Evolutionary conservation across 805 yeast species (phyloP).

Genomic region (Nematodospora valgi): DNA sequence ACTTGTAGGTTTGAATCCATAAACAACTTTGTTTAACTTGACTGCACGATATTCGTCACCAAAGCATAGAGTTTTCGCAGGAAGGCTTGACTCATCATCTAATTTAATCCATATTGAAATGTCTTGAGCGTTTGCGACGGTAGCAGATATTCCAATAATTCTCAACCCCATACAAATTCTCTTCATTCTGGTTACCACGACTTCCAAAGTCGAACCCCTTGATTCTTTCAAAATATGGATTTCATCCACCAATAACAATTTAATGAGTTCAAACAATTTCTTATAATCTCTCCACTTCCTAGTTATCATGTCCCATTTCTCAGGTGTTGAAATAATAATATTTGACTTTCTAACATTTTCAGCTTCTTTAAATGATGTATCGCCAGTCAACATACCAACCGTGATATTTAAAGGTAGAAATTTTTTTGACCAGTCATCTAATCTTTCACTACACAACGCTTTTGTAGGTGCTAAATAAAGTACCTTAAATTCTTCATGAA

Average conservation of each 20-base stretch:
- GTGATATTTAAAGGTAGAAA: slow-evolving; percentile 36
- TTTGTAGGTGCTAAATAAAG: slow-evolving; percentile 61
- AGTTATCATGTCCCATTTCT: slow-evolving; percentile 59
- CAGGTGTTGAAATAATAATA: slow-evolving; percentile 58
- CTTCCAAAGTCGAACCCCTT: slow-evolving; percentile 27
- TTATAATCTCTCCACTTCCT: slow-evolving; percentile 46
- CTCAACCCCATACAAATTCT: slow-evolving; percentile 9
- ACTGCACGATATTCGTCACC: slow-evolving; percentile 50
- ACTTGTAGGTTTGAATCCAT: slow-evolving; percentile 36
- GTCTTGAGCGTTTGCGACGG: slow-evolving; percentile 50
- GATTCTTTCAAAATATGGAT: slow-evolving; percentile 24
- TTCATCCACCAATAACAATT: slow-evolving; percentile 24
- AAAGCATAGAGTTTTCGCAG: slow-evolving; percentile 38
- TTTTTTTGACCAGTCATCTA: slow-evolving; percentile 42
- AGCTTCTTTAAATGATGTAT: slow-evolving; percentile 43
- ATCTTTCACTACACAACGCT: slow-evolving; percentile 51
- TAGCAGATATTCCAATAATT: slow-evolving; percentile 38
- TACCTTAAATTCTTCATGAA: slow-evolving; percentile 22
- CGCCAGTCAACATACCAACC: slow-evolving; percentile 55
- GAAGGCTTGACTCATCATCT: slow-evolving; percentile 4
- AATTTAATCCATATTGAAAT: slow-evolving; percentile 26
- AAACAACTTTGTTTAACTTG: slow-evolving; percentile 36
- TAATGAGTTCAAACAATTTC: slow-evolving; percentile 13
- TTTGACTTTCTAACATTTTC: slow-evolving; percentile 47
- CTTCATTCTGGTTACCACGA: slow-evolving; percentile 15